phyloP scores from a whole-genome alignment of 2,329 filamentous ascomycete species.

The Colletotrichum brevisporum region DNA sequence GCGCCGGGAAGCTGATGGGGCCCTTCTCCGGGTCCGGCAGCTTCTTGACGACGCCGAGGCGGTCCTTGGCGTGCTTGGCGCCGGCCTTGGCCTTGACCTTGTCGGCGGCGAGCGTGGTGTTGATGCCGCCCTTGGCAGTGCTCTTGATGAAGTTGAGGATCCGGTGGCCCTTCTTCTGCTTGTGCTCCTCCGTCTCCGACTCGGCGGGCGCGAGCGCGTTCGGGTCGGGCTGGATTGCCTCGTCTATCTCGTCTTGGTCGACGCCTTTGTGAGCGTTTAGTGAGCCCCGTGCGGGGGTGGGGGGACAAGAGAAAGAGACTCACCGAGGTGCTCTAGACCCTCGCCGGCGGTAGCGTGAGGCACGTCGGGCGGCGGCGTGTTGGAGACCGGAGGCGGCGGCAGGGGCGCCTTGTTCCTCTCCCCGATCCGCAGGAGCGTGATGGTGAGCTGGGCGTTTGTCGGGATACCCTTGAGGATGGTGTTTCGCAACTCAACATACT shows the following conservation, averaged over 20 bases:
- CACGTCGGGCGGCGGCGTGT: constrained; percentile 52
- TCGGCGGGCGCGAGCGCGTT: constrained; percentile 58
- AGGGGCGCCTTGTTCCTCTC: constrained; percentile 86
- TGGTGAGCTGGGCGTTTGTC: constrained; percentile 86
- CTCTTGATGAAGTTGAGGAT: constrained; percentile 78
- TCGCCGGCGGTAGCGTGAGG: constrained; percentile 61
- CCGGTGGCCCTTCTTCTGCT: constrained; percentile 57
- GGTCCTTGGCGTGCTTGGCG: constrained; percentile 74
- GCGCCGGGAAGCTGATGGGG: constrained; percentile 81
- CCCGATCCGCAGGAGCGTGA: constrained; percentile 85
- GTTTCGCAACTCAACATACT: constrained; percentile 80
- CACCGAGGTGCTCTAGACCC: constrained; percentile 53
- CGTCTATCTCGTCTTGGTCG: constrained; percentile 74
- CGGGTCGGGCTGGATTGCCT: constrained; percentile 66
- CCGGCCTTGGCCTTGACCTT: constrained; percentile 77
- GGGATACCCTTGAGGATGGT: constrained; percentile 85
- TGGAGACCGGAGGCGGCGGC: constrained; percentile 67
- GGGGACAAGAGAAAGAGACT: constrained; percentile 29
- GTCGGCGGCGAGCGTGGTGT: constrained; percentile 80
- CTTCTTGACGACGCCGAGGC: constrained; percentile 76
- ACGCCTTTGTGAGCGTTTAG: constrained; percentile 55
- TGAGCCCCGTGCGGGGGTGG: constrained; percentile 41
- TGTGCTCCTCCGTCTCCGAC: constrained; percentile 62
- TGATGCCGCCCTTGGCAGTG: constrained; percentile 79
- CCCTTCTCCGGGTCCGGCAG: constrained; percentile 65